Percentiles rank a stretch among this genome's conserved stretches.
These are phyloP conservation scores for Dryadomyces quercus-mongolicae DNA, from an alignment of 2,329 filamentous ascomycete species.

Conservation along the genomic window DNA sequence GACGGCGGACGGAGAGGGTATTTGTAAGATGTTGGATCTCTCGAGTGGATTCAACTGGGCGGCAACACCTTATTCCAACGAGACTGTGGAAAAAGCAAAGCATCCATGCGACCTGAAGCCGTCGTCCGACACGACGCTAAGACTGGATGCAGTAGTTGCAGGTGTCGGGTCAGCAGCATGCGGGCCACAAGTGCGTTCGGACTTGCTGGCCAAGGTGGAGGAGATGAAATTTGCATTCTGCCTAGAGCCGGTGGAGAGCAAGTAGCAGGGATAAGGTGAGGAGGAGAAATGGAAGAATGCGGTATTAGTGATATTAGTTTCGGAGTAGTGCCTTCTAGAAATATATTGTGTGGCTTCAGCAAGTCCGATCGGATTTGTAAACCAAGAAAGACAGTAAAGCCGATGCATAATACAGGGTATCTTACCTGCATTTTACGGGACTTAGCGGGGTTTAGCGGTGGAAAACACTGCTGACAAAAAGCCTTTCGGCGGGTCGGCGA, in stretches of 20 bases:
- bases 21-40: not conserved
- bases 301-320: not conserved
- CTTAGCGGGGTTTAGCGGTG: too few relatives aligned
- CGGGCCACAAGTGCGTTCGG: constrained; percentile 33
- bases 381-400: not conserved
- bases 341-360: too few relatives aligned
- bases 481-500: too few relatives aligned
- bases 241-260: constrained; percentile 17
- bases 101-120: constrained; percentile 52
- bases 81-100: constrained; percentile 41
- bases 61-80: constrained; percentile 38
- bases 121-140: constrained; percentile 26
- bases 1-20: not conserved
- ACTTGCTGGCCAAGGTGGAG: constrained; percentile 28
- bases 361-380: not conserved
- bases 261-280: not conserved
- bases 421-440: too few relatives aligned
- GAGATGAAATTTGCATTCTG: constrained; percentile 29
- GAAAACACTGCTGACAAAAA: too few relatives aligned
- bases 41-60: constrained; percentile 36
- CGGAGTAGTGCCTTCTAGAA: not conserved
- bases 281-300: not conserved
- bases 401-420: not conserved
- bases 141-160: constrained; percentile 32
- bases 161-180: constrained; percentile 38